A percentile compares a stretch with the other conserved stretches of the same genome.
phyloP scores from a whole-genome alignment of 2,329 filamentous ascomycete species.

The Aspergillus ustus region DNA sequence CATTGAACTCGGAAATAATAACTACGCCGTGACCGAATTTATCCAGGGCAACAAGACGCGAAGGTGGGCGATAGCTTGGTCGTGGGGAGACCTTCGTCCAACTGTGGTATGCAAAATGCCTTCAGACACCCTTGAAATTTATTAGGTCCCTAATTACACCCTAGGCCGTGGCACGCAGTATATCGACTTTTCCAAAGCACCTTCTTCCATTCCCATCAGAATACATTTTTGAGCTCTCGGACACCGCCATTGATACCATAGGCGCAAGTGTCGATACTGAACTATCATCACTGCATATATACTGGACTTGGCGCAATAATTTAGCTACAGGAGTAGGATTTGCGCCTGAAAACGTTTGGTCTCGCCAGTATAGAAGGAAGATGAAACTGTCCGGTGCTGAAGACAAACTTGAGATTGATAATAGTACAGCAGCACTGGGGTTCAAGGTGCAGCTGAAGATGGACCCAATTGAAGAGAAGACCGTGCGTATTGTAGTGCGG shows the following conservation, averaged over 20 bases:
- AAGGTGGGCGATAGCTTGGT: constrained; percentile 90
- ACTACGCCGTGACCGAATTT: constrained; percentile 83
- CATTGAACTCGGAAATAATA: constrained; percentile 63
- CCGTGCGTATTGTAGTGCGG: constrained; percentile 59
- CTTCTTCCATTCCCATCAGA: constrained; percentile 59
- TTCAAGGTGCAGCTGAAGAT: constrained; percentile 60
- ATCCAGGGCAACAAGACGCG: constrained; percentile 77
- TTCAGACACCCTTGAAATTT: not conserved
- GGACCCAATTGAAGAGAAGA: constrained; percentile 38
- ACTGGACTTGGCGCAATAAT: constrained; percentile 67
- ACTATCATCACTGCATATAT: constrained; percentile 62
- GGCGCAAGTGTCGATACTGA: constrained; percentile 51
- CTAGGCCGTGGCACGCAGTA: constrained; percentile 41
- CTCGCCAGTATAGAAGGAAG: constrained; percentile 70
- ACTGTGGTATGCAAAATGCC: constrained; percentile 47
- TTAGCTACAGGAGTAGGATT: constrained; percentile 64
- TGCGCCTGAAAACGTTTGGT: constrained; percentile 74
- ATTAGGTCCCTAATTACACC: constrained; percentile 5
- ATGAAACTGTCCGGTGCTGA: constrained; percentile 34
- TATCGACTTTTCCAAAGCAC: constrained; percentile 54
- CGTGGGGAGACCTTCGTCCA: constrained; percentile 72
- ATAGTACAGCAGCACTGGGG: constrained; percentile 56
- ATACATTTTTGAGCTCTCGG: constrained; percentile 48
- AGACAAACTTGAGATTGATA: constrained; percentile 39
- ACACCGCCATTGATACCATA: constrained; percentile 35